These are phyloP conservation scores for Claviceps sp. DNA, from an alignment of 2,329 filamentous ascomycete genomes.

Conservation along the genomic window DNA sequence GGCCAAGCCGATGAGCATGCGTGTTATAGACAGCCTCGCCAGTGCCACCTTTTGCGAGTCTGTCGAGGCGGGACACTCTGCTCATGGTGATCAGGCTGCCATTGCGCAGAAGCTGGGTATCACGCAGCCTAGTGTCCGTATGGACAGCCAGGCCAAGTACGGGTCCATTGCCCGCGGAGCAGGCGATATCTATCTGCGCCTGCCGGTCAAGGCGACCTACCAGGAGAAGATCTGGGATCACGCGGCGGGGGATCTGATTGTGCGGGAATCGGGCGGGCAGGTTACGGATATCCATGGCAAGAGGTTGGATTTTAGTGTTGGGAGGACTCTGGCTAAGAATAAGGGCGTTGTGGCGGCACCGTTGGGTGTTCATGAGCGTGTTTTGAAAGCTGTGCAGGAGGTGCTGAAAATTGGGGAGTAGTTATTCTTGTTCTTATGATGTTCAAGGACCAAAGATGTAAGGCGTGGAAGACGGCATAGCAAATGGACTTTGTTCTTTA, in stretches of 20 bases:
- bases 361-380: conserved; percentile 56
- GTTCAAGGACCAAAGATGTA: too few species aligned
- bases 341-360: conserved; percentile 90
- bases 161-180: conserved; percentile 87
- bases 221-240: conserved; percentile 99
- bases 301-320: conserved; percentile 72
- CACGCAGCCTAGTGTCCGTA: conserved; percentile 75
- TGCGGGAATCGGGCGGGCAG: conserved; percentile 81
- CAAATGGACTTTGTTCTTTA: too few species aligned
- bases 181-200: conserved; percentile 83
- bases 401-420: conserved; percentile 40
- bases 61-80: conserved; percentile 85
- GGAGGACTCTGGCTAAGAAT: conserved; percentile 76
- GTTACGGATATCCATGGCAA: conserved; percentile 85
- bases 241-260: conserved; percentile 86
- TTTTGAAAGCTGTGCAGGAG: conserved; percentile 70
- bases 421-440: too few species aligned
- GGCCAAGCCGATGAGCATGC: conserved; percentile 63
- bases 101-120: conserved; percentile 76
- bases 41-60: conserved; percentile 92
- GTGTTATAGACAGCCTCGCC: conserved; percentile 55
- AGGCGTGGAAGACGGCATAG: too few species aligned
- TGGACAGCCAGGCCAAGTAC: conserved; percentile 98
- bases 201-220: conserved; percentile 77
- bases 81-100: conserved; percentile 73